A percentile compares a stretch with the other conserved stretches of the same genome.
phyloP scores from a whole-genome alignment of 495 filamentous ascomycete genomes.

The Pyrenopolyporus hunteri region DNA sequence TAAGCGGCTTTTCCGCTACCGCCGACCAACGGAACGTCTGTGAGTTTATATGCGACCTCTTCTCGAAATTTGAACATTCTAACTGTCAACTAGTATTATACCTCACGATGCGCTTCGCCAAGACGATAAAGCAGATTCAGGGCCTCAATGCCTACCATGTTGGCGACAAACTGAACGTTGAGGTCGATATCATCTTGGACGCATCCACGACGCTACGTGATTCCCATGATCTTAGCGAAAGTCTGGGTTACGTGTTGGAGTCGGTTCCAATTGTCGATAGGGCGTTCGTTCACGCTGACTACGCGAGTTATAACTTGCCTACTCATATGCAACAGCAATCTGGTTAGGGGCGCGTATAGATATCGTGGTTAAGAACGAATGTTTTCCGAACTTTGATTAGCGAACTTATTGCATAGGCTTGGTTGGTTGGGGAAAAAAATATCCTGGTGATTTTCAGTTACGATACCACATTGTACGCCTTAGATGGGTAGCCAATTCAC shows the following conservation, averaged over 20 bases:
- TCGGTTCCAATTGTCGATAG: conserved; percentile 77
- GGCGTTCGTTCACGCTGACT: conserved; percentile 79
- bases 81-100: conserved; percentile 67
- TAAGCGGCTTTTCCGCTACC: conserved; percentile 80
- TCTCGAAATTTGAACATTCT: neutral
- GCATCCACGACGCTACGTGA: conserved; percentile 78
- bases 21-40: conserved; percentile 80
- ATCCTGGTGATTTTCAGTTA: conserved; percentile 17
- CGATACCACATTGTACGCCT: conserved; percentile 9
- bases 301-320: conserved; percentile 78
- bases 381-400: neutral
- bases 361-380: conserved; percentile 5
- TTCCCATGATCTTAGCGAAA: conserved; percentile 85
- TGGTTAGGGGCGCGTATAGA: conserved; percentile 19
- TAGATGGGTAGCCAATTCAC: neutral
- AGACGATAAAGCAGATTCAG: conserved; percentile 86
- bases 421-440: conserved; percentile 3
- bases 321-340: conserved; percentile 81
- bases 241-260: conserved; percentile 87
- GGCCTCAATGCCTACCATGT: conserved; percentile 87
- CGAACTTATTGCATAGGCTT: conserved; percentile 14
- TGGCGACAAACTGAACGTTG: conserved; percentile 88
- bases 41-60: conserved; percentile 26
- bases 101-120: conserved; percentile 92
- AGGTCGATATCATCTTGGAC: conserved; percentile 79